A percentile compares a stretch with the other conserved stretches of the same genome.
Conservation (phyloP, 2,329 filamentous ascomycete genomes). For the Beauveria australis region DNA sequence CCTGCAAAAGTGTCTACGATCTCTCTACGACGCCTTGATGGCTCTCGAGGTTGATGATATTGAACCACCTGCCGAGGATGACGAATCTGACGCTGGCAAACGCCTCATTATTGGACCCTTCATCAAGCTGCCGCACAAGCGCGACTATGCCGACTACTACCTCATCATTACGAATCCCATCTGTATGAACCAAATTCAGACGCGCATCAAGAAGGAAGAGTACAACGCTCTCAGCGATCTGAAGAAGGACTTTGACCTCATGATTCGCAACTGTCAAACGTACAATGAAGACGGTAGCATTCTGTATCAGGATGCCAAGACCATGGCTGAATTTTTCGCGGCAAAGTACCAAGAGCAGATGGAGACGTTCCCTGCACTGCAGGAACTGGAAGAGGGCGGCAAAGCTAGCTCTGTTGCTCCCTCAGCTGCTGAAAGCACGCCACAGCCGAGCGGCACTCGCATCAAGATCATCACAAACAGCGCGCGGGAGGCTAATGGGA, state of each 20-base stretch:
- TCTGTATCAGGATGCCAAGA: slow-evolving; percentile 83
- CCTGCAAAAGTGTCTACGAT: slow-evolving; percentile 73
- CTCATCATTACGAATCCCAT: slow-evolving; percentile 87
- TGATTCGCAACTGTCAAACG: slow-evolving; percentile 85
- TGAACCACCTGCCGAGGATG: slow-evolving; percentile 46
- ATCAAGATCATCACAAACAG: slow-evolving; percentile 59
- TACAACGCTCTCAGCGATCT: slow-evolving; percentile 77
- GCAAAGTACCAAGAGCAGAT: slow-evolving; percentile 45
- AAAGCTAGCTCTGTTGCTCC: slow-evolving; percentile 35
- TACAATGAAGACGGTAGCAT: slow-evolving; percentile 96
- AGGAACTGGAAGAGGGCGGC: slow-evolving; percentile 43
- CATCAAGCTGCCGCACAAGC: slow-evolving; percentile 80
- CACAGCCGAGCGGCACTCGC: slow-evolving; percentile 52
- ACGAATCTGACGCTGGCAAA: slow-evolving; percentile 51
- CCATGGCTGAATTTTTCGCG: slow-evolving; percentile 67
- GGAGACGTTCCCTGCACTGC: slow-evolving; percentile 45
- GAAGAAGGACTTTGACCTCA: slow-evolving; percentile 69
- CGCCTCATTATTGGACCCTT: slow-evolving; percentile 91
- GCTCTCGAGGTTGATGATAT: slow-evolving; percentile 72
- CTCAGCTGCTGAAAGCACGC: slow-evolving; percentile 55
- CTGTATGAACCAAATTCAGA: slow-evolving; percentile 90
- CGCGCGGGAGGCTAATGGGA: slow-evolving; percentile 30
- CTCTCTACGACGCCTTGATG: slow-evolving; percentile 73
- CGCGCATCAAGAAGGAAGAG: slow-evolving; percentile 92
- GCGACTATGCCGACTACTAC: slow-evolving; percentile 92